These are phyloP conservation scores for Amauroascus verrucosus DNA, from an alignment of 2,329 filamentous ascomycete genomes.

Conservation along the genomic window DNA sequence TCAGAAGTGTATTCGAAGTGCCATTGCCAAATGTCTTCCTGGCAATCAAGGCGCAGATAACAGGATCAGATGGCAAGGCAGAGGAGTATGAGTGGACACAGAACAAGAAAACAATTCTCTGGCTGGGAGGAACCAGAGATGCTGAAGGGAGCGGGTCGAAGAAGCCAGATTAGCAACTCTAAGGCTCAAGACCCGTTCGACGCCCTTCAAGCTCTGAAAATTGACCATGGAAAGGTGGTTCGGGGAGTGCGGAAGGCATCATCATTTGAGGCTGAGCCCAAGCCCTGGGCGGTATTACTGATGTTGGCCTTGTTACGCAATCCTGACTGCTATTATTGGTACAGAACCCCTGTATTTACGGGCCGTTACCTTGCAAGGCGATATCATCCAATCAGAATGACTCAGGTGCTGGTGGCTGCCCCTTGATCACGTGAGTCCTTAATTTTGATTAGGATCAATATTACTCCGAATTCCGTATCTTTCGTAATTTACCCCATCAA, in stretches of 20 bases:
- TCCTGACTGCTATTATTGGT: not conserved
- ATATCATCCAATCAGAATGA: not conserved
- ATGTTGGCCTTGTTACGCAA: not conserved
- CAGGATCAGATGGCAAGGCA: not conserved
- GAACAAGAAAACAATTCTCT: not conserved
- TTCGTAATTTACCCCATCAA: not conserved
- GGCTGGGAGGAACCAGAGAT: not conserved
- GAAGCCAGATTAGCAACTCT: constrained; percentile 1
- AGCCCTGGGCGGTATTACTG: not conserved
- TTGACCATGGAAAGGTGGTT: not conserved
- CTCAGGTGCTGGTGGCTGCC: not conserved
- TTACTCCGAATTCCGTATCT: constrained; percentile 3
- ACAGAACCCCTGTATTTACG: not conserved
- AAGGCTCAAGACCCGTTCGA: not conserved
- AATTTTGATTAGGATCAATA: not conserved
- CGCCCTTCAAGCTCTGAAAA: not conserved
- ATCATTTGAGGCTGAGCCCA: constrained; percentile 4
- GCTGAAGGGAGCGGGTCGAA: not conserved
- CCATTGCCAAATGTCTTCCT: not conserved
- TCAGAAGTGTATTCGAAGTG: not conserved
- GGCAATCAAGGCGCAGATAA: not conserved
- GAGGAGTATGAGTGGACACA: not conserved
- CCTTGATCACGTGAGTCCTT: not conserved
- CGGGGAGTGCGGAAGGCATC: not conserved
- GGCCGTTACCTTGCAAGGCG: not conserved